These are phyloP conservation scores for Trichoderma sp. DNA, from an alignment of 2,329 filamentous ascomycete species.

Conservation along the genomic window DNA sequence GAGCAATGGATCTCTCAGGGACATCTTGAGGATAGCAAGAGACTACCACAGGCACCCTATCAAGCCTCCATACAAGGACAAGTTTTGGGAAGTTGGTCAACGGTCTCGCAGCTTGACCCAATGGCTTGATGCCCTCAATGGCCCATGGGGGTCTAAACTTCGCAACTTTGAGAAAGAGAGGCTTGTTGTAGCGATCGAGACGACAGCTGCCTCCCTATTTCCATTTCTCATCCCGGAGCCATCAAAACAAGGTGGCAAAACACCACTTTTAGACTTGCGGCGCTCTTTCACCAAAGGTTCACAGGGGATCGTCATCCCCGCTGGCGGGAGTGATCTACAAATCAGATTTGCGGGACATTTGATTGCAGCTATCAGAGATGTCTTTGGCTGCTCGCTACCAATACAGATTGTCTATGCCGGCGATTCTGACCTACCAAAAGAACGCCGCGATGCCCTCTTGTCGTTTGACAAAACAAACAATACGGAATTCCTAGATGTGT, in stretches of 20 bases:
- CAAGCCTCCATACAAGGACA: slow-evolving; percentile 30
- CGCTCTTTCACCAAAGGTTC: slow-evolving; percentile 25
- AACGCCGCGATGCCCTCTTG: slow-evolving; percentile 28
- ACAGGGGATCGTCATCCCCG: slow-evolving; percentile 38
- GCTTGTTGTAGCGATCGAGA: slow-evolving; percentile 16
- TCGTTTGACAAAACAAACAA: slow-evolving; percentile 23
- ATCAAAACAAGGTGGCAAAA: background rate
- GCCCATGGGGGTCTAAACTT: background rate
- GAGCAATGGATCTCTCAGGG: background rate
- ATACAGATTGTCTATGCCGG: slow-evolving; percentile 40
- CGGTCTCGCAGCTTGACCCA: slow-evolving; percentile 27
- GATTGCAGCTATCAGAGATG: slow-evolving; percentile 32
- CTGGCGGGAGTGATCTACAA: slow-evolving; percentile 27
- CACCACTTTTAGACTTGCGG: slow-evolving; percentile 26
- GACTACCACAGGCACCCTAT: slow-evolving; percentile 33
- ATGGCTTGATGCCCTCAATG: slow-evolving; percentile 23
- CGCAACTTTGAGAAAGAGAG: background rate
- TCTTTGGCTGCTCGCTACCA: slow-evolving; percentile 33
- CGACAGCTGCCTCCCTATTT: slow-evolving; percentile 25
- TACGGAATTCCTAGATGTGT: slow-evolving; percentile 35
- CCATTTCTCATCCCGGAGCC: slow-evolving; percentile 27
- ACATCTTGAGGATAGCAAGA: slow-evolving; percentile 13
- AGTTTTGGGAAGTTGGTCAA: slow-evolving; percentile 36
- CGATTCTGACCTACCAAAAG: slow-evolving; percentile 30
- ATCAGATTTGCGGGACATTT: slow-evolving; percentile 39